A percentile compares a stretch with the other conserved stretches of the same genome.
These are phyloP conservation scores for Tardiomyces digboiensis DNA, from an alignment of 1,139 yeast species.

Conservation along the genomic window DNA sequence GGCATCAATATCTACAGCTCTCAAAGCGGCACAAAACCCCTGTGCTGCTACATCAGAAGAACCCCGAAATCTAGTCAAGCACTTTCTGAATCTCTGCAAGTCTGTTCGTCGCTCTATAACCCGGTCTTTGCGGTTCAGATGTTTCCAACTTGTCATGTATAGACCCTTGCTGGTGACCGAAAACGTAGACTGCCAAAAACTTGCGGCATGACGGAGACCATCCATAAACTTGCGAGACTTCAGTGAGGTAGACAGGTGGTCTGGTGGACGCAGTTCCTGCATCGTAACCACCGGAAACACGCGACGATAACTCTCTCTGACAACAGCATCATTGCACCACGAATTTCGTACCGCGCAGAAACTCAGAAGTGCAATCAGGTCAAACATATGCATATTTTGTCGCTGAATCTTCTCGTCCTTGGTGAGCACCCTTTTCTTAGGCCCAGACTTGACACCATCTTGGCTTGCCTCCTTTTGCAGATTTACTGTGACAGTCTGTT, in stretches of 20 bases:
- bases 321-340: slow-evolving; percentile 55
- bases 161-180: slow-evolving; percentile 38
- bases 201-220: slow-evolving; percentile 57
- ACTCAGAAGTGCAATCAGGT: slow-evolving; percentile 45
- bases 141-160: slow-evolving; percentile 51
- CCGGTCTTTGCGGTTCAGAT: slow-evolving; percentile 29
- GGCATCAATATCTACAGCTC: slow-evolving; percentile 64
- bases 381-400: slow-evolving; percentile 46
- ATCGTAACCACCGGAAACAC: slow-evolving; percentile 39
- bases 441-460: neutral
- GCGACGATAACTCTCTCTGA: slow-evolving; percentile 25
- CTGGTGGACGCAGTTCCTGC: slow-evolving; percentile 39
- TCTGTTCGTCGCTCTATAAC: slow-evolving; percentile 14
- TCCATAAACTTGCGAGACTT: slow-evolving; percentile 68
- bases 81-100: slow-evolving; percentile 14
- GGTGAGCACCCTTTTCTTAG: neutral
- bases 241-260: slow-evolving; percentile 28
- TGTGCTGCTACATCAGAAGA: slow-evolving; percentile 77
- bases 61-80: slow-evolving; percentile 34
- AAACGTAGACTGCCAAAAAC: slow-evolving; percentile 52
- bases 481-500: slow-evolving; percentile 5
- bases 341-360: slow-evolving; percentile 60
- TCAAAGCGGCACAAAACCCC: slow-evolving; percentile 69
- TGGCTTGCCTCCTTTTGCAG: slow-evolving; percentile 1
- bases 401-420: slow-evolving; percentile 49